Evolutionary conservation across 116 monocot species (phyloP).

Genomic region (Dioscorea cayenensis): DNA sequence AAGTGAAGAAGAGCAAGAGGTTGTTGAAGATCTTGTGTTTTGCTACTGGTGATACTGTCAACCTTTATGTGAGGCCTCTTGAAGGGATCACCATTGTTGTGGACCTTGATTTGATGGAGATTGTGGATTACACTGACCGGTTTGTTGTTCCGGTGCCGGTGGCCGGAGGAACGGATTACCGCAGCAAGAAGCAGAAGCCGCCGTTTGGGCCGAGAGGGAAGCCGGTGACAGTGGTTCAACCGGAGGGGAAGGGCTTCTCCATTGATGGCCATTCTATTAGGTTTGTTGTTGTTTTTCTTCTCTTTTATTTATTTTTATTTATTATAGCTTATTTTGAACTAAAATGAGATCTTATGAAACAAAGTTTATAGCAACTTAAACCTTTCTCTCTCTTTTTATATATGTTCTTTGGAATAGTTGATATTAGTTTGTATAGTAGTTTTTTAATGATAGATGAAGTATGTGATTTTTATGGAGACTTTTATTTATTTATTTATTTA

Average conservation of each 20-base stretch:
- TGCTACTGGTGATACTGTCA: slow-evolving; percentile 16
- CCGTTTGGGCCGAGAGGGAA: slow-evolving; percentile 23
- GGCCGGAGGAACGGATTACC: slow-evolving; percentile 46
- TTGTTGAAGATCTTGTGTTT: slow-evolving; percentile 42
- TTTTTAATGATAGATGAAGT: no score
- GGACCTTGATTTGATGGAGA: slow-evolving; percentile 52
- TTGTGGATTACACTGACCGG: slow-evolving; percentile 39
- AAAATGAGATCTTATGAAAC: no score
- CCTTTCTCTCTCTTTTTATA: no score
- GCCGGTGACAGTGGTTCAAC: slow-evolving; percentile 32
- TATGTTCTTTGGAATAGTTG: no score
- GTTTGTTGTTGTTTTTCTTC: slow-evolving; percentile 4
- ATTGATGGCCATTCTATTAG: slow-evolving; percentile 50
- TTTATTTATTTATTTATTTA: no score
- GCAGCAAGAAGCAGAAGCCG: slow-evolving; percentile 12
- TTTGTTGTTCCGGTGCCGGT: slow-evolving; percentile 32
- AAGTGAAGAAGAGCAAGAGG: slow-evolving; percentile 23
- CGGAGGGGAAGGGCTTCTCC: slow-evolving; percentile 40
- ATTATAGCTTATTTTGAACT: no score
- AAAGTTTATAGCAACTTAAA: no score
- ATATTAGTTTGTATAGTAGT: no score
- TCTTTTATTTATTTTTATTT: no score
- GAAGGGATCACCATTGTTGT: slow-evolving; percentile 54
- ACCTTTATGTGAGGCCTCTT: slow-evolving; percentile 47
- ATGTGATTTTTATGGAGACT: no score